phyloP scores from a whole-genome alignment of 2,329 filamentous ascomycete species.

The Exophiala sp. region DNA sequence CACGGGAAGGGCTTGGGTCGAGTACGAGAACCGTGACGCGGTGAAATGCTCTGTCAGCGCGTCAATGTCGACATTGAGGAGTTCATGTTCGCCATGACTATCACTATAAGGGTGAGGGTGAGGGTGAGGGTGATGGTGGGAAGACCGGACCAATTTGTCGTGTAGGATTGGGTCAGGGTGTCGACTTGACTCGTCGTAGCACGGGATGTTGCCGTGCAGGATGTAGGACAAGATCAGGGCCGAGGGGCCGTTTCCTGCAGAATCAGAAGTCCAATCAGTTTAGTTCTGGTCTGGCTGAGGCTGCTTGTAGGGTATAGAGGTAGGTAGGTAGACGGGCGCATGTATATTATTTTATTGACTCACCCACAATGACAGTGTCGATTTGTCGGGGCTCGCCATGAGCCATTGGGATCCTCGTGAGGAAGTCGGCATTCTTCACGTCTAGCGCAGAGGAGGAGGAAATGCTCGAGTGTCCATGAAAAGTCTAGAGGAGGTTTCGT shows the following conservation, averaged over 20 bases:
- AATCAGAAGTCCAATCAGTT: slow-evolving; percentile 2
- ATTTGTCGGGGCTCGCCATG: slow-evolving; percentile 24
- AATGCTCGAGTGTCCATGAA: not conserved
- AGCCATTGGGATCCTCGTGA: slow-evolving; percentile 25
- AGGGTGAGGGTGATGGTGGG: slow-evolving; percentile 44
- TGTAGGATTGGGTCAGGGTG: slow-evolving; percentile 39
- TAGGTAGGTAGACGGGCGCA: too few relatives aligned
- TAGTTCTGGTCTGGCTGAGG: too few relatives aligned
- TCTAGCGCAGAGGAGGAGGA: not conserved
- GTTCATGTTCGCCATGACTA: slow-evolving; percentile 30
- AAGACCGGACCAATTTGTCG: not conserved
- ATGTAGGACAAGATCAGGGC: slow-evolving; percentile 59
- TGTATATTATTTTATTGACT: too few relatives aligned
- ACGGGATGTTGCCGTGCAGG: slow-evolving; percentile 55
- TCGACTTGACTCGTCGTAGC: slow-evolving; percentile 45
- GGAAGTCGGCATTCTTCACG: slow-evolving; percentile 15
- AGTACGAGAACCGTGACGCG: slow-evolving; percentile 54
- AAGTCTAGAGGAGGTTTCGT: not conserved
- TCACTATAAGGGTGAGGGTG: too few relatives aligned
- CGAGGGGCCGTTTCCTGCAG: slow-evolving; percentile 55
- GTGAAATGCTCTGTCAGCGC: slow-evolving; percentile 53
- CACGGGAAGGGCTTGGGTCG: slow-evolving; percentile 54
- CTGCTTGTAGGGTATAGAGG: too few relatives aligned
- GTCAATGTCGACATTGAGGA: slow-evolving; percentile 45
- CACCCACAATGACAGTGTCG: slow-evolving; percentile 33